Conservation (phyloP, 176 grass and related monocot species). For the Canna indica region DNA sequence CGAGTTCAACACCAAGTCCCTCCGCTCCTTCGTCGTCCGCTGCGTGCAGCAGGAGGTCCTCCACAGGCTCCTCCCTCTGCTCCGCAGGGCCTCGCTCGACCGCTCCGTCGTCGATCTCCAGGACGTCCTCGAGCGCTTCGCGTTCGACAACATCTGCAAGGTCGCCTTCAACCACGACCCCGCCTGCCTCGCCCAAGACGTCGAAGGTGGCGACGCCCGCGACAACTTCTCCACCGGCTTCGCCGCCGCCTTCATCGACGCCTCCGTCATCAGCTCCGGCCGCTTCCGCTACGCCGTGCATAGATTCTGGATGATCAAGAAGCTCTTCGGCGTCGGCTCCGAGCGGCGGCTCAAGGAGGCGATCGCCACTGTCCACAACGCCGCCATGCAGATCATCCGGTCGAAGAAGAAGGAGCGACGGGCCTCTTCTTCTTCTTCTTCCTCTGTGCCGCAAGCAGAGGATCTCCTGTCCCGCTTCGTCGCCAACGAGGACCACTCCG, state of each 20-base stretch:
- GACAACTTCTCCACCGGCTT: constrained; percentile 38
- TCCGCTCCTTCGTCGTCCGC: constrained; percentile 7
- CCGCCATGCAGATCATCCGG: constrained; percentile 42
- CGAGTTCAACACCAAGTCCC: constrained; percentile 8
- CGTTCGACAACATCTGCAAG: constrained; percentile 66
- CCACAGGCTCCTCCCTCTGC: constrained; percentile 20
- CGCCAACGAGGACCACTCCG: constrained; percentile 28
- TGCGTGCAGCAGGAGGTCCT: not conserved
- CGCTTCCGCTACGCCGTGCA: constrained; percentile 55
- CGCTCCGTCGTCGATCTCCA: constrained; percentile 33
- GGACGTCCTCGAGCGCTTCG: constrained; percentile 52
- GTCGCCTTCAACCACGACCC: constrained; percentile 63
- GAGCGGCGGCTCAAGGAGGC: constrained; percentile 45
- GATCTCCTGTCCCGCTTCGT: constrained; percentile 60
- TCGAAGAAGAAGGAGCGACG: constrained; percentile 34
- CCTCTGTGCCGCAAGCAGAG: constrained; percentile 22
- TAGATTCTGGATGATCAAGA: constrained; percentile 39
- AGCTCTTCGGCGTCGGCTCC: constrained; percentile 39
- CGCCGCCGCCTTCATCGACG: constrained; percentile 51
- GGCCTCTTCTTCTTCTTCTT: not conserved
- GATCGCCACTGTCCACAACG: constrained; percentile 37
- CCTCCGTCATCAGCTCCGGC: constrained; percentile 36
- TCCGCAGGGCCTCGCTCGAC: constrained; percentile 6
- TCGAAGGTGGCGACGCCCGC: not conserved
- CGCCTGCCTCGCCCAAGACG: constrained; percentile 16